These are phyloP conservation scores for Colletotrichum liaoningense DNA, from an alignment of 2,329 filamentous ascomycete species.

Conservation along the genomic window DNA sequence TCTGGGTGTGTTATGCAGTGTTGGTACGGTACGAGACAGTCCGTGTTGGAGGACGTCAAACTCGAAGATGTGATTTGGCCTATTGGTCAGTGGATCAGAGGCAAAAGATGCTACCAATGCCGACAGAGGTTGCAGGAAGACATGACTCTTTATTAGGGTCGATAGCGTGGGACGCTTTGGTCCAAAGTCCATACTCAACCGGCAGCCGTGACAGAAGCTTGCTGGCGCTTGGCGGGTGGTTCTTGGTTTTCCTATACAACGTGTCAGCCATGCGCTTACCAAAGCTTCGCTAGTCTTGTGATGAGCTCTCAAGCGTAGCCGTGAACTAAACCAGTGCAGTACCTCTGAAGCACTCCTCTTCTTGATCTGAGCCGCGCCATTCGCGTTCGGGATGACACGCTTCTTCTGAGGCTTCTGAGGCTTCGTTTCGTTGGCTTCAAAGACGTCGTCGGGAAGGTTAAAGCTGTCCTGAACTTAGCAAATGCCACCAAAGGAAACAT, in stretches of 20 bases:
- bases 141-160: not conserved
- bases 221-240: constrained; percentile 53
- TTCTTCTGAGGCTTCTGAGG: constrained; percentile 64
- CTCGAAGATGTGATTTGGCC: not conserved
- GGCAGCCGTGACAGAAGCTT: constrained; percentile 53
- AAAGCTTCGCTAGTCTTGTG: constrained; percentile 48
- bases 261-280: constrained; percentile 47
- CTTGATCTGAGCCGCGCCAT: constrained; percentile 53
- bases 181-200: constrained; percentile 41
- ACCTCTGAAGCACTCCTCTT: constrained; percentile 63
- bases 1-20: not conserved
- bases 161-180: not conserved
- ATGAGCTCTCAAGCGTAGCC: constrained; percentile 5
- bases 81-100: constrained; percentile 19
- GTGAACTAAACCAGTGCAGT: constrained; percentile 33
- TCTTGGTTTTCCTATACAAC: constrained; percentile 49
- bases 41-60: not conserved
- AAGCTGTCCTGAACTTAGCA: constrained; percentile 65
- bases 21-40: not conserved
- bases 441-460: constrained; percentile 90
- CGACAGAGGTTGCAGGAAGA: not conserved
- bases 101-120: constrained; percentile 2
- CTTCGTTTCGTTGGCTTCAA: constrained; percentile 80
- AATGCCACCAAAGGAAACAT: not conserved
- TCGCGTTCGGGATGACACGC: constrained; percentile 43